phyloP scores from a whole-genome alignment of 305 asterid genomes.

The Withania somnifera region DNA sequence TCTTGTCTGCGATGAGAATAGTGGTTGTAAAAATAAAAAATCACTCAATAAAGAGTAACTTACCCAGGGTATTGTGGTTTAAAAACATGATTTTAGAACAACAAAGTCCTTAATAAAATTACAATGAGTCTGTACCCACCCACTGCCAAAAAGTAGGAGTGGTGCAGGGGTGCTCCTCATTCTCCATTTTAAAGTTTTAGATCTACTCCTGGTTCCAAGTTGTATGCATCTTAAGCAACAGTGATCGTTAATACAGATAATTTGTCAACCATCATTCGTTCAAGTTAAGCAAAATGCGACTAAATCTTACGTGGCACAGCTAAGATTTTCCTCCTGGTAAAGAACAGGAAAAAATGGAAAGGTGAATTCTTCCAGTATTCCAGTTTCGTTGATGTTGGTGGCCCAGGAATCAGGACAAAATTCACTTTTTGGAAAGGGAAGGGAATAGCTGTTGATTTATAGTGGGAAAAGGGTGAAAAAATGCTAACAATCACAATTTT shows the following conservation, averaged over 20 bases:
- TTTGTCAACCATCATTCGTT: background rate
- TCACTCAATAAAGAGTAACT: background rate
- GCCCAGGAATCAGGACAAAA: background rate
- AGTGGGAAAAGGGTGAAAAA: background rate
- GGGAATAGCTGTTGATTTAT: background rate
- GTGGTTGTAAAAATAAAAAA: background rate
- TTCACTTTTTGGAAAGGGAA: background rate
- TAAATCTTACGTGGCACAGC: background rate
- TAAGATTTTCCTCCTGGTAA: background rate
- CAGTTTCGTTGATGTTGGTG: background rate
- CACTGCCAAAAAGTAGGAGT: background rate
- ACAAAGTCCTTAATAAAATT: background rate
- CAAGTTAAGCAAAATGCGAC: background rate
- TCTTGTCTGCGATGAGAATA: constrained; percentile 51
- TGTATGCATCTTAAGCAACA: background rate
- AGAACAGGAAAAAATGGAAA: background rate
- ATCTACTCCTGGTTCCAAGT: background rate
- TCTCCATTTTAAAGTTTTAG: background rate
- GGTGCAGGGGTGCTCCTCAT: background rate
- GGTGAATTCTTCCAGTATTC: background rate
- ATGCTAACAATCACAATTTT: background rate
- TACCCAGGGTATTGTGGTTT: background rate
- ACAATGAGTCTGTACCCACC: background rate
- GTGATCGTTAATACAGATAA: background rate
- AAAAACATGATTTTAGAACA: background rate